Evolutionary conservation across 192 early-diverging fungal genomes (phyloP).

Genomic region (Tieghemiomyces parasiticus): DNA sequence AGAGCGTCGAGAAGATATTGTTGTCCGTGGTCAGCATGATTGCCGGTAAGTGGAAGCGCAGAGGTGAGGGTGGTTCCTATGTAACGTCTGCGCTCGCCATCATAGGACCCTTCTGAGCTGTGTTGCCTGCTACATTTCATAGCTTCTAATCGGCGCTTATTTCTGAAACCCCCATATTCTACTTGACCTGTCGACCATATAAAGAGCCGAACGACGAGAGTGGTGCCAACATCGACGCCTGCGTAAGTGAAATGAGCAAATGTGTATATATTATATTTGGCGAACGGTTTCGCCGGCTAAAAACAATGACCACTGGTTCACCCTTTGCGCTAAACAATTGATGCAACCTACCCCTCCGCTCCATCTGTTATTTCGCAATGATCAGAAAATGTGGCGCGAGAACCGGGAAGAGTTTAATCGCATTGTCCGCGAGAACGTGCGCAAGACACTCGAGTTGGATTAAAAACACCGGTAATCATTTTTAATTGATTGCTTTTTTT

Average conservation of each 20-base stretch:
- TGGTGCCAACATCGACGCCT: conserved; percentile 96
- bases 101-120: too few relatives aligned
- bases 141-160: too few relatives aligned
- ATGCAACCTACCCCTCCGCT: background rate
- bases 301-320: too few relatives aligned
- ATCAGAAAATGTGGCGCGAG: conserved; percentile 83
- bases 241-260: conserved; percentile 36
- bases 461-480: too few relatives aligned
- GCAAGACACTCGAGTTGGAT: conserved; percentile 67
- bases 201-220: conserved; percentile 98
- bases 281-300: too few relatives aligned
- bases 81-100: too few relatives aligned
- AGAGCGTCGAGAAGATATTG: conserved; percentile 96
- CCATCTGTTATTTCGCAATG: background rate
- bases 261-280: too few relatives aligned
- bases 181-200: too few relatives aligned
- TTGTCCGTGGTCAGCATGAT: conserved; percentile 91
- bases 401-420: conserved; percentile 69
- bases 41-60: conserved; percentile 52
- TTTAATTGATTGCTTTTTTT: conserved; percentile 1
- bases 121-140: too few relatives aligned
- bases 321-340: too few relatives aligned
- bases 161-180: too few relatives aligned
- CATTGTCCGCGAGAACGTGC: conserved; percentile 63
- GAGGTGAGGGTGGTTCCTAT: too few relatives aligned